Conservation (phyloP, 139 green algal species). For the Chlorella sp. region DNA sequence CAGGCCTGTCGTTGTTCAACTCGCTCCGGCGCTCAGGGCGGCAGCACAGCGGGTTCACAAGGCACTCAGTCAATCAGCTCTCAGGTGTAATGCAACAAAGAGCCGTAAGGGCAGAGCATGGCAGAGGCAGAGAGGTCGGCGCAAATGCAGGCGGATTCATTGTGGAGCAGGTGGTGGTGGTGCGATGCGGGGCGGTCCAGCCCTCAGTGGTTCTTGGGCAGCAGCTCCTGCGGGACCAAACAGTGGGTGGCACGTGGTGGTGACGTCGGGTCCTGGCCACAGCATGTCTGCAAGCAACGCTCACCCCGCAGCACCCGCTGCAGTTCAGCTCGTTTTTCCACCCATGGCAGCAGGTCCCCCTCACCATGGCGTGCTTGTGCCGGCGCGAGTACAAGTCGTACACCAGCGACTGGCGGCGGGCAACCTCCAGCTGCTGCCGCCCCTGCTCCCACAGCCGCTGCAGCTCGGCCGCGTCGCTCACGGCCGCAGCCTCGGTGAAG, state of each 20-base stretch:
- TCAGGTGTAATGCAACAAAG: too few species aligned
- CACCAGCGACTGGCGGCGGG: conserved; percentile 68
- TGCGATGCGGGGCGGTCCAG: too few species aligned
- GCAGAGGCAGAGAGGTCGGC: neutral
- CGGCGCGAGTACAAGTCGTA: conserved; percentile 72
- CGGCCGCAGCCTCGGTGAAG: conserved; percentile 43
- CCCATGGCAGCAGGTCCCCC: too few species aligned
- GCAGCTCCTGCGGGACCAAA: neutral
- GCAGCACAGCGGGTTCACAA: too few species aligned
- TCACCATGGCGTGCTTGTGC: conserved; percentile 75
- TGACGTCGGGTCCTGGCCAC: too few species aligned
- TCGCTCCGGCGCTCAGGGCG: too few species aligned
- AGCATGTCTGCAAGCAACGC: neutral
- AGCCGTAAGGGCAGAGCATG: neutral
- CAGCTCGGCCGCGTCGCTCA: conserved; percentile 29
- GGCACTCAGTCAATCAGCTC: too few species aligned
- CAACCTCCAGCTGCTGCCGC: conserved; percentile 63
- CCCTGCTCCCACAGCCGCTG: conserved; percentile 43
- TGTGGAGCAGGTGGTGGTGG: too few species aligned
- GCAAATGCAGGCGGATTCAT: neutral
- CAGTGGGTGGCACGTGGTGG: neutral
- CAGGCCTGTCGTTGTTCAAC: too few species aligned
- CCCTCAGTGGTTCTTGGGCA: neutral
- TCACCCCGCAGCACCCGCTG: neutral
- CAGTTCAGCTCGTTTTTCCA: too few species aligned